phyloP scores from a whole-genome alignment of 768 basidiomycete genomes.

The Hysterangium stoloniferum region DNA sequence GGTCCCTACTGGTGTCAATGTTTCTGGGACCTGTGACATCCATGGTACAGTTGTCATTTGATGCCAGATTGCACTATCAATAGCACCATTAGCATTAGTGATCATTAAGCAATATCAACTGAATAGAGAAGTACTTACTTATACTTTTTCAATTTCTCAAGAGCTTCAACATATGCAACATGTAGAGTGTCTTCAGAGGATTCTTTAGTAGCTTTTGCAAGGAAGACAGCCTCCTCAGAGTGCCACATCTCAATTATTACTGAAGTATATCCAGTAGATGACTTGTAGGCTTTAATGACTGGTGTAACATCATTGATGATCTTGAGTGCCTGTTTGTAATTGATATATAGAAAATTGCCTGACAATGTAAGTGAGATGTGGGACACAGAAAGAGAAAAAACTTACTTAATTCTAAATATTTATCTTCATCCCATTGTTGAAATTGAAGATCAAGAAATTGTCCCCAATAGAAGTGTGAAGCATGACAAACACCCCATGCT shows the following conservation, averaged over 20 bases:
- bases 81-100: background rate
- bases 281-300: background rate
- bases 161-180: constrained; percentile 3
- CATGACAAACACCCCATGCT: constrained; percentile 13
- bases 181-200: background rate
- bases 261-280: background rate
- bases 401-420: constrained; percentile 13
- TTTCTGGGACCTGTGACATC: background rate
- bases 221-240: background rate
- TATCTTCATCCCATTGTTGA: constrained; percentile 19
- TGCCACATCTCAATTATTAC: background rate
- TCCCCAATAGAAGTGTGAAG: constrained; percentile 13
- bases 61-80: background rate
- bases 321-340: constrained; percentile 1
- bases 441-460: constrained; percentile 14
- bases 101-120: background rate
- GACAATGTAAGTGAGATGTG: background rate
- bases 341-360: constrained; percentile 2
- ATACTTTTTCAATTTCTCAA: background rate
- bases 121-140: background rate
- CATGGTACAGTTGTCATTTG: background rate
- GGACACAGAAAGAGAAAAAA: background rate
- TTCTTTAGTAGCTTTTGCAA: background rate
- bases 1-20: background rate
- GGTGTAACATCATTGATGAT: background rate